Evolutionary conservation across 805 yeast genomes (phyloP).

Genomic region (Jamesozyma piceae): DNA sequence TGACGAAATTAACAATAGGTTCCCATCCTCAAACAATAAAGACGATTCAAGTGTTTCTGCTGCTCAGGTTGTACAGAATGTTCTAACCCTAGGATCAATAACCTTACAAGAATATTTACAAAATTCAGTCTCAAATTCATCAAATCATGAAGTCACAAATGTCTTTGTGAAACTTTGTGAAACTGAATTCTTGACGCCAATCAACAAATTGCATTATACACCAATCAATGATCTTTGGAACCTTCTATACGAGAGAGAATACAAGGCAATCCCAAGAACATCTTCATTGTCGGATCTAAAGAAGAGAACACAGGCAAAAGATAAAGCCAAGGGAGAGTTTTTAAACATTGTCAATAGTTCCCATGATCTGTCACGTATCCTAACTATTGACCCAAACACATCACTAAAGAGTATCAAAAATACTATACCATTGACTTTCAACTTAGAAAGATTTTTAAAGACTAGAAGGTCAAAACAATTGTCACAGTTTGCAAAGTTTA

Average conservation of each 20-base stretch:
- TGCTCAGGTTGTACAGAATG: slow-evolving; percentile 52
- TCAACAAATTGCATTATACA: slow-evolving; percentile 31
- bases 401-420: slow-evolving; percentile 39
- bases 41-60: slow-evolving; percentile 11
- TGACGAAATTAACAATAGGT: slow-evolving; percentile 38
- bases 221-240: slow-evolving; percentile 35
- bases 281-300: slow-evolving; percentile 44
- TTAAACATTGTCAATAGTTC: slow-evolving; percentile 29
- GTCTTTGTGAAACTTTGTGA: slow-evolving; percentile 39
- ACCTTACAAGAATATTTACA: slow-evolving; percentile 43
- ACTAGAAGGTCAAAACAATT: slow-evolving; percentile 56
- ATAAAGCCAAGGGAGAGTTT: slow-evolving; percentile 33
- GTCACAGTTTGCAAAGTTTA: slow-evolving; percentile 49
- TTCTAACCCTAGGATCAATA: slow-evolving; percentile 61
- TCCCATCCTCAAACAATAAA: slow-evolving; percentile 4
- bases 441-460: slow-evolving; percentile 58
- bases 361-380: slow-evolving; percentile 19
- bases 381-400: slow-evolving; percentile 28
- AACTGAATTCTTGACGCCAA: slow-evolving; percentile 44
- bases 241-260: slow-evolving; percentile 34
- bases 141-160: slow-evolving; percentile 24
- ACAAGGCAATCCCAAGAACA: slow-evolving; percentile 31
- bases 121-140: slow-evolving; percentile 12
- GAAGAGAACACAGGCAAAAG: slow-evolving; percentile 53
- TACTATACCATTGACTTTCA: slow-evolving; percentile 46